Base-by-base conservation (phyloP, 768 basidiomycete genomes). In the Trametopsis cervina region DNA sequence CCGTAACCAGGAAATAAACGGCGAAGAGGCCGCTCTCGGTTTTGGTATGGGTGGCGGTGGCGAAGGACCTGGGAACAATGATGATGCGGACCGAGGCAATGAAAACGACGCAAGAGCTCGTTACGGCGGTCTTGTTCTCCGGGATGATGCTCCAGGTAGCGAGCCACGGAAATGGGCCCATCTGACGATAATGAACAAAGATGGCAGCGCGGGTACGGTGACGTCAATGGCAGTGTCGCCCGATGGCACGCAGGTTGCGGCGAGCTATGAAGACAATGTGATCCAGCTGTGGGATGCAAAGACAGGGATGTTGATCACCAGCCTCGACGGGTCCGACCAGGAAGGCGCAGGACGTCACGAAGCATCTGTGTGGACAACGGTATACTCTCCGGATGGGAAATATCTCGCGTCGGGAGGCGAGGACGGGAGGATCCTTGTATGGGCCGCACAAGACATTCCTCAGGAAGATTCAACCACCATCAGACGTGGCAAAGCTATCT, bases 201-300 rank as follows among this genome's bases (percentile, higher is more conserved):
- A 47, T 27, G 23, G 42, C 2, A 46, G 51, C 21, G 50, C 27
- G n/a, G 39, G 44, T 21, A 20, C 45, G 2, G 46, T 55, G 37
- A 29, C 44, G 2, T 26, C 48, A 20, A 35, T 60, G 9, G 49
- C 56, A 15, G 43, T 53, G 21, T 62, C 63, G 0, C 54, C 51
- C 9, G 53, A 61, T 51, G 63, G 61, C 1, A 50, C n/a, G 23
- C 44, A 51, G 9, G 44, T 66, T 38, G 60, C 55, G 1, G 62
- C 62, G 1, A 60, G 53, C 2, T 65, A 61, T 20, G 29, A 40
- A 13, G 64, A 65, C 49, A 54, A 45, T 20, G 59, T 56, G 4
- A 47, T 65, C 17, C 35, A 52, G 11, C 42, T 66, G 10, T 66
- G 66, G 62, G 54, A 65, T 41, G 21, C 47, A n/a, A 26, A 33